Percentiles rank a stretch among this genome's conserved stretches.
Conservation (phyloP, 495 filamentous ascomycete genomes). For the Aspergillus campestris region DNA sequence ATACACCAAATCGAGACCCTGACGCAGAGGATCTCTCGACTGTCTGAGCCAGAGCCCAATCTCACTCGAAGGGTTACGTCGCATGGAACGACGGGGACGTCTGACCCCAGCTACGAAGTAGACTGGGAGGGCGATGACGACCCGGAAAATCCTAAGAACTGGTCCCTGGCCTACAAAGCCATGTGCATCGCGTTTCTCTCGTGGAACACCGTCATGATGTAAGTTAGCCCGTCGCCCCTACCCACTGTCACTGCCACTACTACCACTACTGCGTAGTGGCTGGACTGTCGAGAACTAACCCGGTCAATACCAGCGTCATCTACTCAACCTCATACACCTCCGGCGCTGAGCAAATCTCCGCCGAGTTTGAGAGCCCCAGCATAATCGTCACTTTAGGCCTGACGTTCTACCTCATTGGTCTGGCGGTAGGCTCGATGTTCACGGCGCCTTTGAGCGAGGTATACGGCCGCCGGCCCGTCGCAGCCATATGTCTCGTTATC, state of each 20-base stretch:
- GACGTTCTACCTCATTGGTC: slow-evolving; percentile 58
- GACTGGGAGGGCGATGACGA: slow-evolving; percentile 59
- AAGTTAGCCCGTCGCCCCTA: slow-evolving; percentile 14
- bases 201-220: slow-evolving; percentile 63
- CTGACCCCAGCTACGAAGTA: slow-evolving; percentile 65
- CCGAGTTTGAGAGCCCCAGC: slow-evolving; percentile 52
- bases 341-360: slow-evolving; percentile 12
- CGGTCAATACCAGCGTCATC: slow-evolving; percentile 45
- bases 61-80: slow-evolving; percentile 39
- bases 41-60: slow-evolving; percentile 17
- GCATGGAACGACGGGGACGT: slow-evolving; percentile 49
- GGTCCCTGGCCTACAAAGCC: slow-evolving; percentile 59
- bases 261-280: background rate
- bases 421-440: slow-evolving; percentile 62
- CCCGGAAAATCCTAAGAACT: slow-evolving; percentile 65
- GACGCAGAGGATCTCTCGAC: slow-evolving; percentile 15
- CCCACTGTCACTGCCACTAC: background rate
- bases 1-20: slow-evolving; percentile 20
- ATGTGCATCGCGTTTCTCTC: slow-evolving; percentile 57
- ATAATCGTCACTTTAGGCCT: slow-evolving; percentile 63
- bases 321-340: slow-evolving; percentile 59
- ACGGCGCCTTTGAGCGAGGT: slow-evolving; percentile 71
- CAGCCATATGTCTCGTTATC: slow-evolving; percentile 49
- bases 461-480: slow-evolving; percentile 65
- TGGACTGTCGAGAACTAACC: background rate